A percentile compares a stretch with the other conserved stretches of the same genome.
phyloP scores from a whole-genome alignment of 2,329 filamentous ascomycete genomes.

The Aphanocladium album region DNA sequence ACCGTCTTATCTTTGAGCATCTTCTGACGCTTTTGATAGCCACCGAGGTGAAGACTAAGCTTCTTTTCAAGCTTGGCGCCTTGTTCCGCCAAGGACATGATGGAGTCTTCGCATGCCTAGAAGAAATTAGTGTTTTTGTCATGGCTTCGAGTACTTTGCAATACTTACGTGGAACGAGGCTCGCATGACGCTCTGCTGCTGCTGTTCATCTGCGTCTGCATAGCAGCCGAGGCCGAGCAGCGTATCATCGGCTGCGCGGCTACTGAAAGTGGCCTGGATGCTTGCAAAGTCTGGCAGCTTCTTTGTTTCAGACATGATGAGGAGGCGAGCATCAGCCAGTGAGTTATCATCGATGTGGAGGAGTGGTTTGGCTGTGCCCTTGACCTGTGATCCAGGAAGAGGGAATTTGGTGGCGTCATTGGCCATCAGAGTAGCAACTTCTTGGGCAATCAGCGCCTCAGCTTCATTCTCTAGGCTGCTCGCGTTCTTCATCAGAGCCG shows the following conservation, averaged over 20 bases:
- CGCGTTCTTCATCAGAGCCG: constrained; percentile 60
- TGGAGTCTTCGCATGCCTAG: constrained; percentile 65
- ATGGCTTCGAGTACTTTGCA: not conserved
- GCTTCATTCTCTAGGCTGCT: constrained; percentile 56
- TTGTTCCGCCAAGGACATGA: constrained; percentile 69
- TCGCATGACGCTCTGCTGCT: constrained; percentile 57
- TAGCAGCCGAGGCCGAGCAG: constrained; percentile 80
- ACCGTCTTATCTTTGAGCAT: constrained; percentile 72
- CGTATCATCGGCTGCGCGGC: constrained; percentile 48
- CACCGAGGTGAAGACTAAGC: constrained; percentile 77
- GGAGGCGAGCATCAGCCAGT: constrained; percentile 69
- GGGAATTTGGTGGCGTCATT: constrained; percentile 75
- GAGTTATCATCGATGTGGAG: constrained; percentile 64
- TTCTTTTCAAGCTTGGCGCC: constrained; percentile 92
- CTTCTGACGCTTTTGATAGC: constrained; percentile 83
- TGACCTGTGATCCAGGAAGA: constrained; percentile 60
- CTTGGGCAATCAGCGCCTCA: constrained; percentile 66
- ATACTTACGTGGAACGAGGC: constrained; percentile 67
- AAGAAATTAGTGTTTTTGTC: constrained; percentile 16
- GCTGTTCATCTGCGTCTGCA: constrained; percentile 67
- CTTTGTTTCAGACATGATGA: constrained; percentile 67
- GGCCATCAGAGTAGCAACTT: constrained; percentile 74
- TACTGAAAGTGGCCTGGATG: constrained; percentile 50
- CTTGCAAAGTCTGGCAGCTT: constrained; percentile 42
- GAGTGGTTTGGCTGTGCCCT: constrained; percentile 55